These are phyloP conservation scores for Picea sitchensis DNA, from an alignment of 75 land plant species.

Conservation along the genomic window DNA sequence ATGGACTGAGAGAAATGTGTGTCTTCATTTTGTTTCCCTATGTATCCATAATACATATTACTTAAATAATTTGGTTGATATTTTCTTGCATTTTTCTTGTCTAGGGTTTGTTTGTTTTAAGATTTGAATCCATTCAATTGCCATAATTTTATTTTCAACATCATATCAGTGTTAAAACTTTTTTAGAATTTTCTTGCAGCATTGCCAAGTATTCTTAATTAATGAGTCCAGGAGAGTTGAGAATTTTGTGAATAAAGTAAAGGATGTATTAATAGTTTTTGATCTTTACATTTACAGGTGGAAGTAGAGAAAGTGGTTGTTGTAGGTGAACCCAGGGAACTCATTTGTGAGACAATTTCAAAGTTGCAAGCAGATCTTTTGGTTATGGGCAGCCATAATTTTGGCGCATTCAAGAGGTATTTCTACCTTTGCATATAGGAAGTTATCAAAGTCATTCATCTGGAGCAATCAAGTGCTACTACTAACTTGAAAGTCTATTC, in stretches of 20 bases:
- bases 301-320: constrained; percentile 27
- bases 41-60: not conserved
- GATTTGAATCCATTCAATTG: not conserved
- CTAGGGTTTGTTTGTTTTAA: not conserved
- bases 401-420: constrained; percentile 48
- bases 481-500: not conserved
- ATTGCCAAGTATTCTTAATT: not conserved
- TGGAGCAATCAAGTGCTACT: constrained; percentile 1
- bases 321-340: constrained; percentile 54
- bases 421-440: not conserved
- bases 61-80: constrained; percentile 6
- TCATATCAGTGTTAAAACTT: not conserved
- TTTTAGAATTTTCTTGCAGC: not conserved
- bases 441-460: not conserved
- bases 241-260: not conserved
- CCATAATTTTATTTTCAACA: not conserved
- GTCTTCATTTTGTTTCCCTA: not conserved
- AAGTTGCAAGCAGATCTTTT: constrained; percentile 41
- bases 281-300: constrained; percentile 20
- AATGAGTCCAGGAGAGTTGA: not conserved
- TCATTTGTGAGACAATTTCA: constrained; percentile 31
- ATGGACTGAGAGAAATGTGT: constrained; percentile 36
- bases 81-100: not conserved
- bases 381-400: constrained; percentile 54
- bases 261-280: not conserved